These are phyloP conservation scores for Areca catechu DNA, from an alignment of 176 grass and related monocot genomes.

Conservation along the genomic window DNA sequence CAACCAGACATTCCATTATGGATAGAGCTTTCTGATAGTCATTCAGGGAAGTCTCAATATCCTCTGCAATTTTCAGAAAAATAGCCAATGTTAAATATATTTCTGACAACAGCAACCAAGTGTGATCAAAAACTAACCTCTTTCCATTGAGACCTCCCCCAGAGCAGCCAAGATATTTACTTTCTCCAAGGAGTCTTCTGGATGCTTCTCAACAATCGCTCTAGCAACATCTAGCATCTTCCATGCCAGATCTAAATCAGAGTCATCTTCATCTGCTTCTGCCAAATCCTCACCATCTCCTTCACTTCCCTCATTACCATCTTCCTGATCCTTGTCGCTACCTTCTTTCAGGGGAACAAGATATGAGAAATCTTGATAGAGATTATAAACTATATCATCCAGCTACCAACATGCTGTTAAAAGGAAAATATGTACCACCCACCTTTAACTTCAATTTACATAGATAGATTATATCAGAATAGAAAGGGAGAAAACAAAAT, in stretches of 20 bases:
- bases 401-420: too few species aligned
- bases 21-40: conserved; percentile 85
- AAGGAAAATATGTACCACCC: too few species aligned
- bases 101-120: background rate
- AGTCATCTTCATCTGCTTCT: conserved; percentile 78
- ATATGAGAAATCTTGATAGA: background rate
- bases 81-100: background rate
- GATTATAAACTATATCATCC: too few species aligned
- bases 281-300: conserved; percentile 56
- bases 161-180: conserved; percentile 81
- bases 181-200: conserved; percentile 65
- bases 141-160: conserved; percentile 86
- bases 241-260: conserved; percentile 93
- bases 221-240: conserved; percentile 98
- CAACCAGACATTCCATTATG: conserved; percentile 65
- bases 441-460: too few species aligned
- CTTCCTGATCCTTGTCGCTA: conserved; percentile 40
- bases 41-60: conserved; percentile 72
- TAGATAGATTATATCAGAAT: too few species aligned
- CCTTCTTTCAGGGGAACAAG: conserved; percentile 35
- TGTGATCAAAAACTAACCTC: conserved; percentile 33
- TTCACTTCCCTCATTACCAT: conserved; percentile 34
- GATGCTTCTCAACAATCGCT: conserved; percentile 71
- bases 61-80: conserved; percentile 54
- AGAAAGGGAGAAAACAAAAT: too few species aligned